phyloP scores from a whole-genome alignment of 768 basidiomycete genomes.

The Lentinula detonsa region DNA sequence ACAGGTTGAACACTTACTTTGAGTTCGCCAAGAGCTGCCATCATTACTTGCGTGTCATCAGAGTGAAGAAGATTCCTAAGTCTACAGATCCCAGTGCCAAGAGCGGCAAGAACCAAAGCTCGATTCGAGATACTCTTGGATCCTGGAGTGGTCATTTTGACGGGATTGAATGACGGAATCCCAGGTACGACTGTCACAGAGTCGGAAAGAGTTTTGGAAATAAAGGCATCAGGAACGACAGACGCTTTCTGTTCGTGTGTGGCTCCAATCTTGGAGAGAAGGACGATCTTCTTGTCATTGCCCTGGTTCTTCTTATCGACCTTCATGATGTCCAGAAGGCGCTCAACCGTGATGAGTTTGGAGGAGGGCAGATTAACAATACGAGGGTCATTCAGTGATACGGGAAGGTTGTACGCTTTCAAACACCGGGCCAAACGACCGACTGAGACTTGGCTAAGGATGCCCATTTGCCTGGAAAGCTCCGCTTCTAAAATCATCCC shows the following conservation, averaged over 20 bases:
- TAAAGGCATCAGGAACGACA: constrained; percentile 73
- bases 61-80: constrained; percentile 91
- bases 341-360: constrained; percentile 68
- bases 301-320: constrained; percentile 99
- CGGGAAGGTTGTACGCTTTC: constrained; percentile 87
- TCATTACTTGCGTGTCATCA: constrained; percentile 99
- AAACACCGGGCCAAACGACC: constrained; percentile 85
- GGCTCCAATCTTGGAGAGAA: constrained; percentile 85
- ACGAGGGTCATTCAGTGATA: constrained; percentile 71
- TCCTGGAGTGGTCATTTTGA: constrained; percentile 85
- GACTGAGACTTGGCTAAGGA: constrained; percentile 86
- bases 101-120: constrained; percentile 87
- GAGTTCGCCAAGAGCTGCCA: constrained; percentile 85
- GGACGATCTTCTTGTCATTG: constrained; percentile 86
- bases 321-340: constrained; percentile 88
- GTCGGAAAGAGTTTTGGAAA: constrained; percentile 75
- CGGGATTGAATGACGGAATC: constrained; percentile 51
- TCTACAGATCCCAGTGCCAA: constrained; percentile 83
- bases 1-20: constrained; percentile 45
- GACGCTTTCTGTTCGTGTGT: constrained; percentile 92
- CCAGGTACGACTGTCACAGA: constrained; percentile 73
- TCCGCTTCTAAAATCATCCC: constrained; percentile 98
- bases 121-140: constrained; percentile 97
- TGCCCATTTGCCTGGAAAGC: constrained; percentile 81
- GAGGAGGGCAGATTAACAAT: constrained; percentile 70